These are phyloP conservation scores for Madurella mycetomatis DNA, from an alignment of 2,329 filamentous ascomycete genomes.

Conservation along the genomic window DNA sequence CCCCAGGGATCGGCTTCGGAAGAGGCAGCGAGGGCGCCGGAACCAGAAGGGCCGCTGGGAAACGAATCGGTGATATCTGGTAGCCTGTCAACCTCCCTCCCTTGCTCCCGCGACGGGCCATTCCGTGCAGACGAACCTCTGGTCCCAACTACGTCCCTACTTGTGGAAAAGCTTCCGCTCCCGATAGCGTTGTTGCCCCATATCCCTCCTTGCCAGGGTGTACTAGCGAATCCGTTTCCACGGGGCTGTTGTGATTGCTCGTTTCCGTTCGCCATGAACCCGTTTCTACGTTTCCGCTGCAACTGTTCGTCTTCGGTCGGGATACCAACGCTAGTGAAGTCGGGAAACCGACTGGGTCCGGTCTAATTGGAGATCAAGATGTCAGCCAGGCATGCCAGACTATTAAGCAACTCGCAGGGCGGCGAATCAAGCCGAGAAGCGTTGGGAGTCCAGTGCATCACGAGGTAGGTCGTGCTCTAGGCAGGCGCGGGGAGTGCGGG, in stretches of 20 bases:
- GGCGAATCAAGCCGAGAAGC: not conserved
- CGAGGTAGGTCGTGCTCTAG: not conserved
- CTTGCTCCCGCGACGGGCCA: not conserved
- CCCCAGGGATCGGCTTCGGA: conserved; percentile 65
- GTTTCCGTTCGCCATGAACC: conserved; percentile 34
- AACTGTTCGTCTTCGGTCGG: conserved; percentile 31
- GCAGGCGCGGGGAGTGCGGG: not conserved
- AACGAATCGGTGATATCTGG: conserved; percentile 38
- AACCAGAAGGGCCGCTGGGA: conserved; percentile 58
- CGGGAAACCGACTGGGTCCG: conserved; percentile 37
- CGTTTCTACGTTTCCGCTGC: conserved; percentile 39
- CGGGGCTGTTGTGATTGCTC: conserved; percentile 34
- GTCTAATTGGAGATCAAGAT: conserved; percentile 27
- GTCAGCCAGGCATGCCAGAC: not conserved
- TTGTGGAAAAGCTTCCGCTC: conserved; percentile 38
- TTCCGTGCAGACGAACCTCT: conserved; percentile 16
- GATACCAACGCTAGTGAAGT: conserved; percentile 31
- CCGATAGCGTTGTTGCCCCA: conserved; percentile 47
- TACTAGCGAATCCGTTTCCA: conserved; percentile 37
- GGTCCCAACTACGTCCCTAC: conserved; percentile 40
- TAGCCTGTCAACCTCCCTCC: conserved; percentile 21
- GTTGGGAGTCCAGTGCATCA: conserved; percentile 23
- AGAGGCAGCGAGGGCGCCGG: conserved; percentile 62
- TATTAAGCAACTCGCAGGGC: not conserved
- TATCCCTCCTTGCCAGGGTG: conserved; percentile 41